phyloP scores from a whole-genome alignment of 2,329 filamentous ascomycete genomes.

The Fusarium gaditjirri region DNA sequence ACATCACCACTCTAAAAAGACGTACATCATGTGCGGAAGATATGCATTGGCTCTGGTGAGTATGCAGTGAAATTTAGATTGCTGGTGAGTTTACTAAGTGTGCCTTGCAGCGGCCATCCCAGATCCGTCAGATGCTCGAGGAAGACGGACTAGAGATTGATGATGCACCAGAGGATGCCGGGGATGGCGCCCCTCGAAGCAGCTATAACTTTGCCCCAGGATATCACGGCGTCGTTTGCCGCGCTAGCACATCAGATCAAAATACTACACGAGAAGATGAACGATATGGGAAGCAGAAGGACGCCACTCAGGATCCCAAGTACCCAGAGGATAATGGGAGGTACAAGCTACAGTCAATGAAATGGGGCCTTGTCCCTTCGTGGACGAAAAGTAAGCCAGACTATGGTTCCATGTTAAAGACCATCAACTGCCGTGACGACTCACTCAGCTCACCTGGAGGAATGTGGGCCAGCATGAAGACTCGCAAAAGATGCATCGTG shows the following conservation, averaged over 20 bases:
- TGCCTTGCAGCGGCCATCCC: slow-evolving; percentile 73
- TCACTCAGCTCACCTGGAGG: slow-evolving; percentile 79
- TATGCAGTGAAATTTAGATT: no score
- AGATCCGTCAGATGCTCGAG: slow-evolving; percentile 78
- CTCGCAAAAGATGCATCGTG: slow-evolving; percentile 86
- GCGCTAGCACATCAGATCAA: slow-evolving; percentile 74
- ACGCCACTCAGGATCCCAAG: neutral
- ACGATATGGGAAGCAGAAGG: neutral
- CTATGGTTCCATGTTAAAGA: slow-evolving; percentile 81
- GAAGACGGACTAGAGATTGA: slow-evolving; percentile 78
- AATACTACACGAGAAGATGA: slow-evolving; percentile 58
- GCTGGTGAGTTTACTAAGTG: neutral
- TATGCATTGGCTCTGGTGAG: slow-evolving; percentile 51
- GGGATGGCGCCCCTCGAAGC: slow-evolving; percentile 69
- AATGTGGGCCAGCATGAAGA: slow-evolving; percentile 94
- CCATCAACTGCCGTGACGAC: slow-evolving; percentile 95
- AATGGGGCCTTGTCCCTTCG: slow-evolving; percentile 93
- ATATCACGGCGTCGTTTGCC: slow-evolving; percentile 85
- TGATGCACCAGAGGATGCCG: slow-evolving; percentile 77
- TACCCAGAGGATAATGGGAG: slow-evolving; percentile 50
- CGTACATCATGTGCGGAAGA: slow-evolving; percentile 50
- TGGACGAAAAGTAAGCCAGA: slow-evolving; percentile 90
- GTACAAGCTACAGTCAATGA: slow-evolving; percentile 92
- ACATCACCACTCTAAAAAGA: neutral
- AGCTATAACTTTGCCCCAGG: slow-evolving; percentile 95